Evolutionary conservation across 2,329 filamentous ascomycete genomes (phyloP).

Genomic region (Metarhizium robertsii): DNA sequence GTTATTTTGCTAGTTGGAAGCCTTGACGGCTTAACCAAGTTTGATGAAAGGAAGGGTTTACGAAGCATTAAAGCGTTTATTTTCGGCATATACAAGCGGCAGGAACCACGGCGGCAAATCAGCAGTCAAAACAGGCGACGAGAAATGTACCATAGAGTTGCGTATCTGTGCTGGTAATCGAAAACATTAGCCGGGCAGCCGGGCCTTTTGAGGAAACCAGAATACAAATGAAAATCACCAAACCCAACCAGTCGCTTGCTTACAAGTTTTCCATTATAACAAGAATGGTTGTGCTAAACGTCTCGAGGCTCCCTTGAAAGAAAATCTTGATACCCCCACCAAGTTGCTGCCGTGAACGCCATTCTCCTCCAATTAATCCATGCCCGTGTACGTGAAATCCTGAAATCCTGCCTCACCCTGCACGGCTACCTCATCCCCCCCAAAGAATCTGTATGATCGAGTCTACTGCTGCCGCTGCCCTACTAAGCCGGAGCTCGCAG

Average conservation of each 20-base stretch:
- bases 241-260: background rate
- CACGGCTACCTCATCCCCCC: background rate
- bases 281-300: background rate
- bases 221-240: background rate
- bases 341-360: background rate
- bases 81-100: background rate
- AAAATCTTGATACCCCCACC: background rate
- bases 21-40: background rate
- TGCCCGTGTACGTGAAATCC: background rate
- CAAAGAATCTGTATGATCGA: background rate
- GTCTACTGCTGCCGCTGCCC: background rate
- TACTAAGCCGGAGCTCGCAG: conserved; percentile 34
- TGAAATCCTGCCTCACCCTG: background rate
- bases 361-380: background rate
- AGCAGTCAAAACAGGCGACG: background rate
- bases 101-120: too few relatives aligned
- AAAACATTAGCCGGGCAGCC: background rate
- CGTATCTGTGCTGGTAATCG: background rate
- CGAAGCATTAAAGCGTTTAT: background rate
- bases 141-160: background rate
- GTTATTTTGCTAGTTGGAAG: background rate
- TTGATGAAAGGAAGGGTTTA: too few relatives aligned
- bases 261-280: background rate
- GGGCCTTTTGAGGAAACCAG: background rate
- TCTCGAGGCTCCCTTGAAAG: background rate